These are phyloP conservation scores for Sporisorium iseilematis-ciliati DNA, from an alignment of 1,284 basidiomycete species.

Conservation along the genomic window DNA sequence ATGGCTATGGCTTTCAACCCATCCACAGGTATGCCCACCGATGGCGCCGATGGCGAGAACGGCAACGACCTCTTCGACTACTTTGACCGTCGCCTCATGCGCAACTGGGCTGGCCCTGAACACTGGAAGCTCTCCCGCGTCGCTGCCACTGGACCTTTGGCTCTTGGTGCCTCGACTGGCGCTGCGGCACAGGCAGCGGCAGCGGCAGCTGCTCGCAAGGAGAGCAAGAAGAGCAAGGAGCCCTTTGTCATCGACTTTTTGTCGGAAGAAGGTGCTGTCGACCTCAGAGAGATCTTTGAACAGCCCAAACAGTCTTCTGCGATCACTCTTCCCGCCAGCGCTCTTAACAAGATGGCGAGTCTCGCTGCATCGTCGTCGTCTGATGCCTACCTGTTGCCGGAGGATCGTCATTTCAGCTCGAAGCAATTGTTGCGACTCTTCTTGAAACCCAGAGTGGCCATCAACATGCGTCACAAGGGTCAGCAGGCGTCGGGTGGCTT, in stretches of 20 bases:
- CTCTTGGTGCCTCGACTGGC: constrained; percentile 25
- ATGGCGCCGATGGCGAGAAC: constrained; percentile 46
- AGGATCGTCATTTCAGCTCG: constrained; percentile 97
- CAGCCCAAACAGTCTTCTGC: constrained; percentile 58
- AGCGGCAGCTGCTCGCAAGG: constrained; percentile 31
- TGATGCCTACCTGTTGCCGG: constrained; percentile 82
- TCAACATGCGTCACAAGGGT: constrained; percentile 77
- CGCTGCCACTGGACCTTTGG: constrained; percentile 35
- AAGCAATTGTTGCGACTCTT: constrained; percentile 90
- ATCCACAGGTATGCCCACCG: constrained; percentile 30
- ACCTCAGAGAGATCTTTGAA: constrained; percentile 83
- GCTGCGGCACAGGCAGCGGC: constrained; percentile 28
- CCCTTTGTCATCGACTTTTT: constrained; percentile 90
- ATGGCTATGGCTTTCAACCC: constrained; percentile 79
- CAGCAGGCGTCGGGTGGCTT: constrained; percentile 76
- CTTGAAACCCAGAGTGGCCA: constrained; percentile 77
- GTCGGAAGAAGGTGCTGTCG: constrained; percentile 75
- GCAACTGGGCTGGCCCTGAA: constrained; percentile 98
- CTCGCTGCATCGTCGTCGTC: constrained; percentile 30
- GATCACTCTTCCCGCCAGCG: constrained; percentile 71
- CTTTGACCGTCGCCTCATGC: constrained; percentile 88
- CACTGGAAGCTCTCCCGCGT: constrained; percentile 85
- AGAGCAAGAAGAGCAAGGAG: constrained; percentile 73
- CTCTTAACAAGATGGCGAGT: constrained; percentile 70
- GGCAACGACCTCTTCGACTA: constrained; percentile 78